Evolutionary conservation across 1,139 yeast genomes (phyloP), one percentile per base, ranked within the genome.

Genomic region (Lodderomyces parapsilosis): DNA sequence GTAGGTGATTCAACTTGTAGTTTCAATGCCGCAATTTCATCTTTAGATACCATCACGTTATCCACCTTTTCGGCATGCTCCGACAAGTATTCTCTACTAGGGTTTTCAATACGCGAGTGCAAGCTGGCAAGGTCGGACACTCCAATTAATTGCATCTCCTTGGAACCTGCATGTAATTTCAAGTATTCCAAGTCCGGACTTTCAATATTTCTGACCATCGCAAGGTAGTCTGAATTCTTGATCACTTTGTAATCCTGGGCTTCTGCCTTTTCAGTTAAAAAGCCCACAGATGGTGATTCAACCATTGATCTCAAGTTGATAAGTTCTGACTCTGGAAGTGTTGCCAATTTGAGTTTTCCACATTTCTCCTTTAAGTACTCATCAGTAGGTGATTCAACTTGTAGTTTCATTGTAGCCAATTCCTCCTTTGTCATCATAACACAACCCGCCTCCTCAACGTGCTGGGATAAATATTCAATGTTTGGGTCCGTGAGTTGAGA

Each of bases 121-220:
- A 65, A 44, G 2, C 42, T 40, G n/a, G 51, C 43, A 20, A 52
- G 50, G 3, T 53, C 57, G 2, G 48, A 41, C 2, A 43, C 39
- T 5, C 49, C 50, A 11, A 67, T 33, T 3, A 61, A 46, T 1
- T 35, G 31, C 43, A 55, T 47, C 22, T 55, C 55, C 34, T 49
- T 35, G 2, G 42, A n/a, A n/a, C n/a, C n/a, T n/a, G 60, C 54
- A 32, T 52, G 51, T 20, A 46, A 45, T 11, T 48, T 48, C 8
- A 73, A 43, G 37, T 54, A 59, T 2, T 61, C 66, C 3, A 55
- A 38, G 8, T 58, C 43, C 34, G 74, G 69, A 2, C 55, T 48
- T 0, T 57, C 51, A 2, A 45, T 56, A 53, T 27, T 54, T 49
- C 33, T 52, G 35, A 22, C 61, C 49, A 47, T 59, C 1, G 58